Evolutionary conservation across 805 yeast genomes (phyloP).

Genomic region (Candida khao-thaluensis): DNA sequence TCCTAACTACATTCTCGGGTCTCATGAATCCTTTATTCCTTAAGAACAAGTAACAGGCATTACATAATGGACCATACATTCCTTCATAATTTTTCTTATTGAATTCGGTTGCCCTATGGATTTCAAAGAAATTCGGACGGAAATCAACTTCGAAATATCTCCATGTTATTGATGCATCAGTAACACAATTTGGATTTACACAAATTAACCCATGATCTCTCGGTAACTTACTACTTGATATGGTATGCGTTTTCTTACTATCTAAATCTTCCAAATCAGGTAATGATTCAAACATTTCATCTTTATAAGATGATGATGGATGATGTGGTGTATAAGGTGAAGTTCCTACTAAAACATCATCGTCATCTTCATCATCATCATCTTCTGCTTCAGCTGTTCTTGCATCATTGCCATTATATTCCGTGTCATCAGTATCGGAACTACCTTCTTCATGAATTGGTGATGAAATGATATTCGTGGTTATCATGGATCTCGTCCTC

Average conservation of each 20-base stretch:
- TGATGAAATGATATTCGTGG: slow-evolving; percentile 32
- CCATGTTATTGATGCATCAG: slow-evolving; percentile 41
- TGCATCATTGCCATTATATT: slow-evolving; percentile 26
- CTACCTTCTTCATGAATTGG: slow-evolving; percentile 42
- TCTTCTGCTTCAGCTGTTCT: slow-evolving; percentile 29
- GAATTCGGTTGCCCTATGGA: slow-evolving; percentile 37
- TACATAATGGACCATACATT: slow-evolving; percentile 48
- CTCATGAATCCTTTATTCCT: slow-evolving; percentile 45
- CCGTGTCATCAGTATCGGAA: slow-evolving; percentile 41
- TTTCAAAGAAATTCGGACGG: slow-evolving; percentile 36
- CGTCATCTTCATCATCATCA: slow-evolving; percentile 26
- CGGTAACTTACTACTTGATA: slow-evolving; percentile 37
- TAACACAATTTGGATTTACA: slow-evolving; percentile 41
- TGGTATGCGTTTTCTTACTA: slow-evolving; percentile 43
- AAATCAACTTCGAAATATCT: slow-evolving; percentile 43
- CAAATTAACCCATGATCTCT: slow-evolving; percentile 40
- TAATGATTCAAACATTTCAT: slow-evolving; percentile 32
- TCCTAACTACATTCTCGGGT: slow-evolving; percentile 45
- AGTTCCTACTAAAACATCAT: slow-evolving; percentile 23
- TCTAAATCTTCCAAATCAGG: slow-evolving; percentile 46
- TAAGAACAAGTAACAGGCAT: slow-evolving; percentile 45
- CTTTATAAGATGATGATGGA: slow-evolving; percentile 30
- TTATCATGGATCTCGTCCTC: slow-evolving; percentile 44
- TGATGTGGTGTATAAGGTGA: slow-evolving; percentile 44
- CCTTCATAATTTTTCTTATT: slow-evolving; percentile 43